Conservation (phyloP, 352 stramenopile genomes). For the Thraustochytrium sp. region DNA sequence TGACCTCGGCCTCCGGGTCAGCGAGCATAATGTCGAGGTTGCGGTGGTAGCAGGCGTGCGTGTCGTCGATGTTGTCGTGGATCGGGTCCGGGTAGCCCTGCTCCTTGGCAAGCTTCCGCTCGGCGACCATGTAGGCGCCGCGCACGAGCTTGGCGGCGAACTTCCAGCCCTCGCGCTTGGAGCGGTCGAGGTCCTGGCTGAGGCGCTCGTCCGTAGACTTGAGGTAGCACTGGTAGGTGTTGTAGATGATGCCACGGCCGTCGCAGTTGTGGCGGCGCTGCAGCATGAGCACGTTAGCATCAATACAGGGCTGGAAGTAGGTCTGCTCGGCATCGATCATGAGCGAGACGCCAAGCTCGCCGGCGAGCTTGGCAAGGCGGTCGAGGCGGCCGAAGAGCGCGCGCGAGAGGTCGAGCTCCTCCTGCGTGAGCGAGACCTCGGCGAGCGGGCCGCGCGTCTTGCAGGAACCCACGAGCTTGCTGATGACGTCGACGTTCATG, state of each 20-base stretch:
- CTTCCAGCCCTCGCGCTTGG: constrained; percentile 77
- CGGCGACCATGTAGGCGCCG: constrained; percentile 95
- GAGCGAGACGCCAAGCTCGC: constrained; percentile 73
- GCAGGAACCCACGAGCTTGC: constrained; percentile 73
- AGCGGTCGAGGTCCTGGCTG: constrained; percentile 80
- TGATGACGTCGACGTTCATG: constrained; percentile 79
- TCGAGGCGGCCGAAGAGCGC: constrained; percentile 67
- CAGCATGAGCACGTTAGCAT: constrained; percentile 73
- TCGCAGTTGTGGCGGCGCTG: constrained; percentile 79
- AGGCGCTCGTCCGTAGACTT: constrained; percentile 82
- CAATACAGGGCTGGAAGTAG: constrained; percentile 95
- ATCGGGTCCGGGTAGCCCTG: constrained; percentile 78
- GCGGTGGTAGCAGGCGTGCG: constrained; percentile 87
- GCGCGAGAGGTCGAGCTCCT: constrained; percentile 81
- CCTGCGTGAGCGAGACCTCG: constrained; percentile 56
- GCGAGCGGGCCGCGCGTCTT: constrained; percentile 69
- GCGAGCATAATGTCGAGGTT: constrained; percentile 62
- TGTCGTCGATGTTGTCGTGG: constrained; percentile 83
- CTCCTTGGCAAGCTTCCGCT: constrained; percentile 79
- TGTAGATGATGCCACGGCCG: constrained; percentile 79
- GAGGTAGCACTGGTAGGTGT: constrained; percentile 98
- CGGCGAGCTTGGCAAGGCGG: constrained; percentile 64
- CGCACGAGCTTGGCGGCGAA: constrained; percentile 96
- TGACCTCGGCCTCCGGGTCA: constrained; percentile 76
- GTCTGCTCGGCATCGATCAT: constrained; percentile 97